A percentile compares a stretch with the other conserved stretches of the same genome.
phyloP scores from a whole-genome alignment of 352 stramenopile genomes.

The Pythium vanterpoolii region DNA sequence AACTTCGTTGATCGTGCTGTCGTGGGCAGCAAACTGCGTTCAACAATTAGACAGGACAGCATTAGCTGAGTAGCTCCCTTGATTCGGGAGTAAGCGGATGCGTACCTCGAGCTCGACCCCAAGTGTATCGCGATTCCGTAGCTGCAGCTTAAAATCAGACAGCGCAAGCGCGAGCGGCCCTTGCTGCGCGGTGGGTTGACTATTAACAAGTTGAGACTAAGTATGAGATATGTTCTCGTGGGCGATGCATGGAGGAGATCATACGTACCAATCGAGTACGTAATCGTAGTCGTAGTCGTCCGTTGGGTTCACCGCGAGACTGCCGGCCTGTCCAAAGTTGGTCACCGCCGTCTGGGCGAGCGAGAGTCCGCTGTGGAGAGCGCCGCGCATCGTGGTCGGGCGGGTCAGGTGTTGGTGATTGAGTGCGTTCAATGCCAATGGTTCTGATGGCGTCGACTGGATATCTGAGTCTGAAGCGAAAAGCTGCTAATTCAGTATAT shows the following conservation, averaged over 20 bases:
- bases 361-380: conserved; percentile 41
- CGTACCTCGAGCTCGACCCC: conserved; percentile 51
- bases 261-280: conserved; percentile 62
- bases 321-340: conserved; percentile 44
- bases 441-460: conserved; percentile 7
- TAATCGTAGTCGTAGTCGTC: conserved; percentile 87
- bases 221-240: not conserved
- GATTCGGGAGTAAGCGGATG: not conserved
- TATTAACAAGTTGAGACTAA: conserved; percentile 14
- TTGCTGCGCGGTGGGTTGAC: conserved; percentile 58
- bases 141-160: conserved; percentile 61
- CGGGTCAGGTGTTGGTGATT: not conserved
- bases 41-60: not conserved
- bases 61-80: not conserved
- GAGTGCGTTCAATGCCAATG: conserved; percentile 18
- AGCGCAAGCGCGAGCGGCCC: conserved; percentile 62
- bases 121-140: conserved; percentile 68
- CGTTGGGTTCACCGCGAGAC: conserved; percentile 34
- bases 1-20: conserved; percentile 78
- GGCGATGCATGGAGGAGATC: not conserved
- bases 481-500: conserved; percentile 14
- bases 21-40: conserved; percentile 63
- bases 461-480: conserved; percentile 15
- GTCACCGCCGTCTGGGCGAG: conserved; percentile 66
- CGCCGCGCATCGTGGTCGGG: conserved; percentile 42